Percentiles rank a stretch among this genome's conserved stretches.
Conservation (phyloP, 805 yeast species). For the Hanseniaspora valbyensis region DNA sequence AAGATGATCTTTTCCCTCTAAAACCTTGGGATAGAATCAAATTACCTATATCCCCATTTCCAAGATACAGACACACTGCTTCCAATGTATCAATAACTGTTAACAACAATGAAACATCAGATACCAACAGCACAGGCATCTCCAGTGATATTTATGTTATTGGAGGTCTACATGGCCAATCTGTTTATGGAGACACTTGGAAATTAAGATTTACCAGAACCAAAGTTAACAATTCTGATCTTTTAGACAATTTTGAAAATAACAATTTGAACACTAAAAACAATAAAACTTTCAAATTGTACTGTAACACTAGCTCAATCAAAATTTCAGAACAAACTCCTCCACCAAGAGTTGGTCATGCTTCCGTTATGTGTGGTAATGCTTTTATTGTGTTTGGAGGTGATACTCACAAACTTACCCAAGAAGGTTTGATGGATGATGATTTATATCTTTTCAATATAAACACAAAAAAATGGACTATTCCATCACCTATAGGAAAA, state of each 20-base stretch:
- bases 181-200: constrained; percentile 96
- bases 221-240: constrained; percentile 1
- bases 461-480: constrained; percentile 65
- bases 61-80: constrained; percentile 87
- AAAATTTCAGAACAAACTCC: constrained; percentile 73
- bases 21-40: constrained; percentile 58
- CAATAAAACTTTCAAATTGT: constrained; percentile 33
- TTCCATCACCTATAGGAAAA: constrained; percentile 59
- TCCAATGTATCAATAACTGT: constrained; percentile 60
- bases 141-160: constrained; percentile 62
- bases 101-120: constrained; percentile 2
- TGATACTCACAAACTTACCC: constrained; percentile 74
- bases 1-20: constrained; percentile 10
- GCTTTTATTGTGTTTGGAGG: constrained; percentile 95
- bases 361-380: constrained; percentile 81
- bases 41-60: constrained; percentile 71
- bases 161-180: constrained; percentile 90
- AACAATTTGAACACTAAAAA: background rate
- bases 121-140: background rate
- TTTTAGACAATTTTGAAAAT: background rate
- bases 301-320: constrained; percentile 38
- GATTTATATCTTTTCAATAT: constrained; percentile 78
- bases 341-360: constrained; percentile 94
- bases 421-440: constrained; percentile 74
- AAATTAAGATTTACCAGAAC: constrained; percentile 38